These are phyloP conservation scores for Colletotrichum navitas DNA, from an alignment of 2,329 filamentous ascomycete genomes.

Conservation along the genomic window DNA sequence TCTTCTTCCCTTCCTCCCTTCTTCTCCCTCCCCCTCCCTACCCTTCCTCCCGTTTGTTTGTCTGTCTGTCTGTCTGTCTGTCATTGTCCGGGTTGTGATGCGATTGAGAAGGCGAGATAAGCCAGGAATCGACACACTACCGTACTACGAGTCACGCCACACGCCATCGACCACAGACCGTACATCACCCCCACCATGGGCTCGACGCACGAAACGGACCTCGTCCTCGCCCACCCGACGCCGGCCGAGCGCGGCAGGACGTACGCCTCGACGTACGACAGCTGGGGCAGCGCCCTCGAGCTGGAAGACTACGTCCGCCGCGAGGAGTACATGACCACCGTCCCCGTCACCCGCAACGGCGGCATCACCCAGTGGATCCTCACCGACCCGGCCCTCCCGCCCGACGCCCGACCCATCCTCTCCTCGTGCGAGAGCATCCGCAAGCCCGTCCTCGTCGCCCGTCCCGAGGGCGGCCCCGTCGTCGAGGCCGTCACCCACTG, in stretches of 20 bases:
- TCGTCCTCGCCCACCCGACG: constrained; percentile 68
- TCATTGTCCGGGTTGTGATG: constrained; percentile 3
- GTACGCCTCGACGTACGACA: constrained; percentile 67
- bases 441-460: constrained; percentile 67
- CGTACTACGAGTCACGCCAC: neutral
- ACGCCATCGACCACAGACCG: too few relatives aligned
- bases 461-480: constrained; percentile 51
- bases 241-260: constrained; percentile 64
- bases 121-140: neutral
- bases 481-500: constrained; percentile 76
- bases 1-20: neutral
- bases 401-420: constrained; percentile 65
- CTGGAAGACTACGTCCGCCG: constrained; percentile 69
- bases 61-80: neutral
- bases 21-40: too few relatives aligned
- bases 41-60: too few relatives aligned
- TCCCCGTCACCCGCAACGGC: constrained; percentile 68
- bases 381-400: constrained; percentile 58
- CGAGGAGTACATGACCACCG: constrained; percentile 68
- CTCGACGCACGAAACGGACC: constrained; percentile 42
- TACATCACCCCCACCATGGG: constrained; percentile 22
- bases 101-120: neutral
- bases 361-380: constrained; percentile 76
- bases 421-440: constrained; percentile 74
- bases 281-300: constrained; percentile 71